Conservation (phyloP, 495 filamentous ascomycete species). For the Aspergillus nidulans region DNA sequence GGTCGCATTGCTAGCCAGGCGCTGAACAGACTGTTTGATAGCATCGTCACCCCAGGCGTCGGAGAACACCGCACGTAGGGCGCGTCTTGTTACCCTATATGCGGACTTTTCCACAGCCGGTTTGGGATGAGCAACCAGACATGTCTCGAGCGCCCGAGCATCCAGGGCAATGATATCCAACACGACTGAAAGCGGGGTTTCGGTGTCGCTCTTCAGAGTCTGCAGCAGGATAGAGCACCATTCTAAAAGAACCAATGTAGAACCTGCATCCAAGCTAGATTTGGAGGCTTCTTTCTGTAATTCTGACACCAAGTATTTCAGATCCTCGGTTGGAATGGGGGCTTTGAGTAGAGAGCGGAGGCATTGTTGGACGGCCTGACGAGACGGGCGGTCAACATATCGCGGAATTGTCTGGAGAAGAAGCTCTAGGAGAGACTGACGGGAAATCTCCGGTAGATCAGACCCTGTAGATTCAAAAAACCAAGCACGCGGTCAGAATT, state of each 20-base stretch:
- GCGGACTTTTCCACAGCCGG: slow-evolving; percentile 59
- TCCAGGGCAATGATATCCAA: slow-evolving; percentile 56
- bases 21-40: slow-evolving; percentile 58
- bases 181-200: slow-evolving; percentile 61
- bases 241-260: slow-evolving; percentile 83
- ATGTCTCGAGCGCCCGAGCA: slow-evolving; percentile 71
- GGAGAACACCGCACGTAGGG: slow-evolving; percentile 63
- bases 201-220: slow-evolving; percentile 46
- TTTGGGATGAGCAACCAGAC: slow-evolving; percentile 58
- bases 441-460: slow-evolving; percentile 32
- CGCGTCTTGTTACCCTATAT: slow-evolving; percentile 66
- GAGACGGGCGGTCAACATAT: slow-evolving; percentile 80
- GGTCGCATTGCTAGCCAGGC: slow-evolving; percentile 59
- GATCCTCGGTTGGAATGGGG: slow-evolving; percentile 40
- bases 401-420: slow-evolving; percentile 82
- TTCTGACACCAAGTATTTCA: slow-evolving; percentile 57
- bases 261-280: slow-evolving; percentile 65
- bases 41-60: slow-evolving; percentile 51
- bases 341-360: slow-evolving; percentile 60
- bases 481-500: not conserved
- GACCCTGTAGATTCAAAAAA: slow-evolving; percentile 19
- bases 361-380: slow-evolving; percentile 74
- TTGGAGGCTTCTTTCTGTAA: slow-evolving; percentile 65
- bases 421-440: slow-evolving; percentile 53
- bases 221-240: slow-evolving; percentile 80